phyloP scores from a whole-genome alignment of 2,329 filamentous ascomycete species.

The Botrytis pseudocinerea region DNA sequence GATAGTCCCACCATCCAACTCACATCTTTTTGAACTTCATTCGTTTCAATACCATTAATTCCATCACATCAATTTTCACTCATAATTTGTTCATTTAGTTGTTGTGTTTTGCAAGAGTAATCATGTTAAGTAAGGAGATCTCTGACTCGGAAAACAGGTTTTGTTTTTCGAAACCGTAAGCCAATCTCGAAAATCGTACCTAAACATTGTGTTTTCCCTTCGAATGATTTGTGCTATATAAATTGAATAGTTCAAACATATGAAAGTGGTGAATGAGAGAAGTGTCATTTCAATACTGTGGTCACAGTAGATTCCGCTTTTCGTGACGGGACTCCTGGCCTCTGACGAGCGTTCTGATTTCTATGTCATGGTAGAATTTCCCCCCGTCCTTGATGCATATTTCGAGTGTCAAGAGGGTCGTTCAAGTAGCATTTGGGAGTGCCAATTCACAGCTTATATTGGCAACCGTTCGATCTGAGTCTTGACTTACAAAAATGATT shows the following conservation, averaged over 20 bases:
- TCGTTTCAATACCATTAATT: neutral
- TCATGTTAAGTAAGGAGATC: neutral
- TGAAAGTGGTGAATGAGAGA: neutral
- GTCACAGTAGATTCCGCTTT: neutral
- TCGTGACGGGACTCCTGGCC: neutral
- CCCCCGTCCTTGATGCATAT: neutral
- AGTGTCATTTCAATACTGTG: neutral
- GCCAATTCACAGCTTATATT: neutral
- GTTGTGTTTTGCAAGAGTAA: neutral
- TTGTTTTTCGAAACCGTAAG: neutral
- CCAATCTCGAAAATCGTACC: neutral
- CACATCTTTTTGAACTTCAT: neutral
- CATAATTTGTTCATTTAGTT: neutral
- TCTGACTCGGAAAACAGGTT: neutral
- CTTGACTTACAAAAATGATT: neutral
- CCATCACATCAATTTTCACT: neutral
- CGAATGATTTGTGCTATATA: neutral
- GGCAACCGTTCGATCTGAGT: neutral
- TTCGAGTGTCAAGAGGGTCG: neutral
- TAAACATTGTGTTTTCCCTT: rapidly evolving
- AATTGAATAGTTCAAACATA: neutral
- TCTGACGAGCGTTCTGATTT: neutral
- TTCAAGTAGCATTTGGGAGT: neutral
- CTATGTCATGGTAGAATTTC: neutral
- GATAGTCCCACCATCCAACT: neutral